phyloP scores from a whole-genome alignment of 768 basidiomycete genomes.

The Pleurotus citrinopileatus region DNA sequence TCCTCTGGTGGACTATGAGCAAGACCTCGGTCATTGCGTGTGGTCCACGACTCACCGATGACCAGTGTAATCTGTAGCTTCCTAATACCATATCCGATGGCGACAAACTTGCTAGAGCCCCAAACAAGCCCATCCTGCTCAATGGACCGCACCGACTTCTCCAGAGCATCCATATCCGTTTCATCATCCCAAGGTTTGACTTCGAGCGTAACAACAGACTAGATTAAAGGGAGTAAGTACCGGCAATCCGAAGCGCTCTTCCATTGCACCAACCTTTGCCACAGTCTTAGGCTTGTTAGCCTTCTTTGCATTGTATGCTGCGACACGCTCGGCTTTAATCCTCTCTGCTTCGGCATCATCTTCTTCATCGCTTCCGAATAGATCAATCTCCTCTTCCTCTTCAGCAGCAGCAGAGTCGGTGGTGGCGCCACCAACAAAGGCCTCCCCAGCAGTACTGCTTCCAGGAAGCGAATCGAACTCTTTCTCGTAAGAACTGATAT shows the following conservation, averaged over 20 bases:
- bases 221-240: conserved; percentile 6
- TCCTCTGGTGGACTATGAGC: conserved; percentile 61
- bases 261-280: conserved; percentile 65
- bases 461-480: conserved; percentile 82
- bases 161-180: conserved; percentile 92
- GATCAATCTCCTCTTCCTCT: conserved; percentile 77
- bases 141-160: conserved; percentile 80
- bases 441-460: conserved; percentile 77
- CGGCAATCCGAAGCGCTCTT: neutral
- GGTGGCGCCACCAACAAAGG: conserved; percentile 56
- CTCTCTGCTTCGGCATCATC: conserved; percentile 84
- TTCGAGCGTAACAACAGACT: conserved; percentile 98
- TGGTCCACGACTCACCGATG: conserved; percentile 39
- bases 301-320: conserved; percentile 92
- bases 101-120: conserved; percentile 91
- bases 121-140: conserved; percentile 90
- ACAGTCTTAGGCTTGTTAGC: conserved; percentile 83
- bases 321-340: conserved; percentile 89
- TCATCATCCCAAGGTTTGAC: conserved; percentile 99
- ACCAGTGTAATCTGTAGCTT: conserved; percentile 81
- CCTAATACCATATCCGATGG: conserved; percentile 88
- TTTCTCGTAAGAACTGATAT: conserved; percentile 82
- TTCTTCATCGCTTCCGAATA: conserved; percentile 85
- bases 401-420: conserved; percentile 48
- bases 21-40: conserved; percentile 1